Percentiles rank a stretch among this genome's conserved stretches.
Evolutionary conservation across 176 grass and related monocot genomes (phyloP).

Genomic region (Eragrostis curvula): DNA sequence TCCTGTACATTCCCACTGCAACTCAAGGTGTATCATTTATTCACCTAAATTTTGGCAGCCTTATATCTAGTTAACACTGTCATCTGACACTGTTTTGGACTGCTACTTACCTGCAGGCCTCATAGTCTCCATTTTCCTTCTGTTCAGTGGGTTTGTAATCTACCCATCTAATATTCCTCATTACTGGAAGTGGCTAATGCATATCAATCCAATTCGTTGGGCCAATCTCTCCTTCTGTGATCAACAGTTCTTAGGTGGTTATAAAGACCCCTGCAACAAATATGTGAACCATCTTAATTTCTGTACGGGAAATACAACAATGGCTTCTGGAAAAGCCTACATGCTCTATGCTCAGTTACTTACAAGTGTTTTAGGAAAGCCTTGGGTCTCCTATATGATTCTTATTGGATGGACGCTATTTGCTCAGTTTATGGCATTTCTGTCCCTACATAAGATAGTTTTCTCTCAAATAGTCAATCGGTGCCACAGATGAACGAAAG

Average conservation of each 20-base stretch:
- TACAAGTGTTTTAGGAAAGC: constrained; percentile 13
- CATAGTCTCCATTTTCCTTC: constrained; percentile 35
- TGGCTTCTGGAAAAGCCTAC: constrained; percentile 38
- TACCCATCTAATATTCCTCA: constrained; percentile 42
- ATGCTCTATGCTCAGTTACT: constrained; percentile 28
- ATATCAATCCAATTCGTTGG: constrained; percentile 51
- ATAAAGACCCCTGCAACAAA: constrained; percentile 30
- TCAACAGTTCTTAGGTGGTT: constrained; percentile 29
- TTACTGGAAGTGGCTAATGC: constrained; percentile 42
- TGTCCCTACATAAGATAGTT: constrained; percentile 28
- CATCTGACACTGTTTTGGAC: background rate
- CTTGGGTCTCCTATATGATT: constrained; percentile 30
- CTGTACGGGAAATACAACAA: constrained; percentile 22
- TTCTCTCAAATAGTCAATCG: constrained; percentile 27
- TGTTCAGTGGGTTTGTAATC: constrained; percentile 48
- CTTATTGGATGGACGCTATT: constrained; percentile 36
- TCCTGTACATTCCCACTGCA: too few species aligned
- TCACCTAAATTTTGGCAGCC: background rate
- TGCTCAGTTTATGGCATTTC: constrained; percentile 20
- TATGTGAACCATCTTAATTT: constrained; percentile 35
- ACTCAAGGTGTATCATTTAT: too few species aligned
- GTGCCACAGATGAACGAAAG: background rate
- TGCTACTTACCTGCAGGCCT: constrained; percentile 35
- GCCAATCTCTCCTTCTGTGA: constrained; percentile 39
- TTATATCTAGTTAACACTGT: background rate